A percentile compares a stretch with the other conserved stretches of the same genome.
Evolutionary conservation across 352 stramenopile species (phyloP).

Genomic region (Phytophthora pisi): DNA sequence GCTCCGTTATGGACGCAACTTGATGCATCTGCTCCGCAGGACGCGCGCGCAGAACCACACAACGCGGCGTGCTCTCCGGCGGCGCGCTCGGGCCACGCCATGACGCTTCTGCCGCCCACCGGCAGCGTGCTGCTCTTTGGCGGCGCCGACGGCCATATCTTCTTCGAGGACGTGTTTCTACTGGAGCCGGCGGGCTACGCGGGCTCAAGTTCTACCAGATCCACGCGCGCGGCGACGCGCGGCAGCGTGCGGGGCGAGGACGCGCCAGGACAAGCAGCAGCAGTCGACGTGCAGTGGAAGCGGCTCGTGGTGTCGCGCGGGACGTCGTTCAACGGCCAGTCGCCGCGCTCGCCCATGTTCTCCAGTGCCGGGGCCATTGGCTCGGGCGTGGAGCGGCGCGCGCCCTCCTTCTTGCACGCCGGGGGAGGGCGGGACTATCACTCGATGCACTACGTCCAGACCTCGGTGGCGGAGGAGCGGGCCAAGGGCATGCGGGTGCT

Average conservation of each 20-base stretch:
- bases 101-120: constrained; percentile 54
- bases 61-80: constrained; percentile 19
- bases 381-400: constrained; percentile 13
- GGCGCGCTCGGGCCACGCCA: constrained; percentile 61
- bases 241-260: constrained; percentile 4
- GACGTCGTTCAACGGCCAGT: constrained; percentile 20
- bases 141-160: constrained; percentile 59
- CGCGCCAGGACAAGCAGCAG: not conserved
- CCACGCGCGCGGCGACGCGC: not conserved
- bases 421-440: constrained; percentile 59
- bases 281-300: constrained; percentile 51
- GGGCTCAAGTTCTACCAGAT: not conserved
- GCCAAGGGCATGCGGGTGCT: constrained; percentile 56
- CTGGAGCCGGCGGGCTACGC: constrained; percentile 47
- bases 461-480: constrained; percentile 39
- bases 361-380: constrained; percentile 13
- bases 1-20: constrained; percentile 40
- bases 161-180: constrained; percentile 69
- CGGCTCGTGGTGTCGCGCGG: constrained; percentile 49
- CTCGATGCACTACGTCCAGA: constrained; percentile 76
- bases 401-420: constrained; percentile 21
- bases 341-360: constrained; percentile 25
- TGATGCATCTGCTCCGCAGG: constrained; percentile 1
- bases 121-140: constrained; percentile 66
- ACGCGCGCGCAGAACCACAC: not conserved